Percentiles rank a stretch among this genome's conserved stretches.
phyloP scores from a whole-genome alignment of 192 early-diverging fungal species.

The Chytriomyces confervae region DNA sequence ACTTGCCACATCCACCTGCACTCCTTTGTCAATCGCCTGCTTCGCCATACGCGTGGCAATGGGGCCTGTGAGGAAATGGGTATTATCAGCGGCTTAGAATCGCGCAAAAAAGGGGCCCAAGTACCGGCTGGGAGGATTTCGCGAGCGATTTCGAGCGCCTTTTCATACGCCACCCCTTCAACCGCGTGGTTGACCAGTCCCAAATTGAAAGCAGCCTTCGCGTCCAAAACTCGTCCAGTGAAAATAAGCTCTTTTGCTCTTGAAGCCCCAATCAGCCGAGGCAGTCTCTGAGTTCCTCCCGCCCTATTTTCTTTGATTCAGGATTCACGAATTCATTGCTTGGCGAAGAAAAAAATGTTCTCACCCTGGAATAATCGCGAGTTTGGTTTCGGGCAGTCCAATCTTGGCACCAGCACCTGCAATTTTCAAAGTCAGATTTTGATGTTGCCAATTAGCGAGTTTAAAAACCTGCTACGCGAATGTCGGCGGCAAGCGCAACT shows the following conservation, averaged over 20 bases:
- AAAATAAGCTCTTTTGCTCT: slow-evolving; percentile 94
- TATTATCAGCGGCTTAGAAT: slow-evolving; percentile 13
- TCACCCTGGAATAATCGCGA: slow-evolving; percentile 95
- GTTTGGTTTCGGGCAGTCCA: slow-evolving; percentile 88
- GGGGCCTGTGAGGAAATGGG: slow-evolving; percentile 63
- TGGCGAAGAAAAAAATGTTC: neutral
- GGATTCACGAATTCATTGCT: neutral
- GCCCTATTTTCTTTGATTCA: slow-evolving; percentile 62
- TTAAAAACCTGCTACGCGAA: slow-evolving; percentile 78
- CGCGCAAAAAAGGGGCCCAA: too few relatives aligned
- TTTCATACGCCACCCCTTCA: slow-evolving; percentile 66
- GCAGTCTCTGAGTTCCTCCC: slow-evolving; percentile 92
- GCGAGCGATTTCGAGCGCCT: slow-evolving; percentile 79
- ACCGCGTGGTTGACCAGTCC: slow-evolving; percentile 83
- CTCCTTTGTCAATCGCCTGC: slow-evolving; percentile 81
- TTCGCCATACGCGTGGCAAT: slow-evolving; percentile 92
- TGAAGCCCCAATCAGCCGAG: slow-evolving; percentile 82
- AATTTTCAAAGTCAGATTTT: slow-evolving; percentile 7
- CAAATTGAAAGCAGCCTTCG: slow-evolving; percentile 64
- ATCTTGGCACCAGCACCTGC: slow-evolving; percentile 70
- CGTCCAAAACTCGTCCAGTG: slow-evolving; percentile 74
- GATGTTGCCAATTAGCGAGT: neutral
- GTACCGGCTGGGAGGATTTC: slow-evolving; percentile 69
- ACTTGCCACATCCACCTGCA: slow-evolving; percentile 74
- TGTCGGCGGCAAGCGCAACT: slow-evolving; percentile 86